Base-by-base conservation (phyloP, 2,329 filamentous ascomycete species). In the Lecanicillium sp. region DNA sequence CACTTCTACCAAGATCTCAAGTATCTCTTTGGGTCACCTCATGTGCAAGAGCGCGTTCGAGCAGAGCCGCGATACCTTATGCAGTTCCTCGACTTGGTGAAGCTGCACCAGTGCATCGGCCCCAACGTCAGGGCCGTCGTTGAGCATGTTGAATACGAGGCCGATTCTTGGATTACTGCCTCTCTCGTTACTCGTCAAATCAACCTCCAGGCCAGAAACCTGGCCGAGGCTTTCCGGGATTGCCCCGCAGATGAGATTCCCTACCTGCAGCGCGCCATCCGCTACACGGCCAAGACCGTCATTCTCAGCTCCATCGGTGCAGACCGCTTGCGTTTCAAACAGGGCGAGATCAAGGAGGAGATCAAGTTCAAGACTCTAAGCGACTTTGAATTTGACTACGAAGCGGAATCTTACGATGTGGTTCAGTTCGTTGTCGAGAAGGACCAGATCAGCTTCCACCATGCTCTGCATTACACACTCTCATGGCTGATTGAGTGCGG, bases 91-190 rank as follows among this genome's bases (percentile, higher is more conserved):
- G 94, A 98, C 62, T 74, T 98, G 14, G 89, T 95, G 54, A 96
- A 96, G 65, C 77, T 98, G 38, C 90, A 96, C 55, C 94, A 98
- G 68, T 91, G 93, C 23, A 96, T 98, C 48, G 96, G 91, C 58
- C 93, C 93, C 2, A 98, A 97, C 59, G 76, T 90, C 21, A 60
- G 94, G 52, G 93, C 91, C 2, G 81, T 96, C 19, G 90, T 90
- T 14, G 93, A 97, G 61, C 93, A 98, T 63, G 87, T 98, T 26
- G 94, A 98, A 65, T 98, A 97, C 61, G 93, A 98, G 67, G 94
- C 90, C 2, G 94, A 98, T 67, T 87, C 89, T 17, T 98, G 93
- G 93, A 97, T 98, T 45, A 94, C 88, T 50, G 91, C 93, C 3
- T 95, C 90, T 6, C 76, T 97, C 43, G 87, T 98, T 50, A 96